Percentiles rank a stretch among this genome's conserved stretches.
These are phyloP conservation scores for Skeletonema grethae DNA, from an alignment of 108 stramenopile genomes.

Conservation along the genomic window DNA sequence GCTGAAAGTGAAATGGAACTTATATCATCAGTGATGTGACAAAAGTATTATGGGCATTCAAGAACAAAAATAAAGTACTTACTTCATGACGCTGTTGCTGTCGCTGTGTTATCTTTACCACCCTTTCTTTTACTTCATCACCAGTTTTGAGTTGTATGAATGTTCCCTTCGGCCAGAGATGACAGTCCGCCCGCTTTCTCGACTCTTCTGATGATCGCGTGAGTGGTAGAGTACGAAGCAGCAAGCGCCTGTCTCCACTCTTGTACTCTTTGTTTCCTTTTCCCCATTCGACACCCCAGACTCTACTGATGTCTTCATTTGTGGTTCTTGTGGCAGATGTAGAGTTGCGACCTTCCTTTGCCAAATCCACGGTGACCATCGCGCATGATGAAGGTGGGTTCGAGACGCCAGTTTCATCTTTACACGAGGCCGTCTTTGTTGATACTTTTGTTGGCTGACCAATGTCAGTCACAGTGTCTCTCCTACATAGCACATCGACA, in stretches of 20 bases:
- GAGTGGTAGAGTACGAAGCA: conserved; percentile 69
- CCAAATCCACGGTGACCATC: conserved; percentile 19
- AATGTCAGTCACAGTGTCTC: not conserved
- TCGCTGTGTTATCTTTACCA: conserved; percentile 55
- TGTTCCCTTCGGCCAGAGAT: conserved; percentile 87
- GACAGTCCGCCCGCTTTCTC: conserved; percentile 65
- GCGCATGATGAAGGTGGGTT: conserved; percentile 23
- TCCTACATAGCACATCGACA: not conserved
- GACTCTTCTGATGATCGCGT: conserved; percentile 24
- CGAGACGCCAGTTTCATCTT: not conserved
- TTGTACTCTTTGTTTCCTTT: not conserved
- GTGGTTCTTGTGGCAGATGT: conserved; percentile 3
- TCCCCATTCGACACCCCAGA: conserved; percentile 47
- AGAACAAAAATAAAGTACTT: not conserved
- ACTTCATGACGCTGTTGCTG: conserved; percentile 65
- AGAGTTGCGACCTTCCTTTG: conserved; percentile 15
- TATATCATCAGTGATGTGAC: not conserved
- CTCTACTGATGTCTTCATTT: not conserved
- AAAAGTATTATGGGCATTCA: not conserved
- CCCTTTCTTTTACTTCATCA: conserved; percentile 6
- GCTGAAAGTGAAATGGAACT: not conserved
- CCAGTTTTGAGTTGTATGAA: conserved; percentile 48
- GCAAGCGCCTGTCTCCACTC: conserved; percentile 48
- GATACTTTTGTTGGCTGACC: not conserved
- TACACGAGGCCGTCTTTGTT: not conserved